Conservation (phyloP, 768 basidiomycete genomes). For the Kwoniella dejecticola region DNA sequence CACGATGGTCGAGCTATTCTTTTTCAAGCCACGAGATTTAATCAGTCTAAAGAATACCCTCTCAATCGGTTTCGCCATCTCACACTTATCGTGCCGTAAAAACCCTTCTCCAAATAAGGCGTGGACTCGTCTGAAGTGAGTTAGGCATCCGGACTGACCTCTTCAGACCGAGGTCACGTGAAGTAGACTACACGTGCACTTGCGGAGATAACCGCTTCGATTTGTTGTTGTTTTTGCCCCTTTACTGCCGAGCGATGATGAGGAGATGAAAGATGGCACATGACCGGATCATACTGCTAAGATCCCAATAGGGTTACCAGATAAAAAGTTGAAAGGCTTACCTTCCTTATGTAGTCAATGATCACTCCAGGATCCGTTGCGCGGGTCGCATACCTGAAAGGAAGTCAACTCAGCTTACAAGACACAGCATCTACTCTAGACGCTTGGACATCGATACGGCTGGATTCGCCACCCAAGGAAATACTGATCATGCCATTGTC, state of each 20-base stretch:
- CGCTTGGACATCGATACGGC: too few species aligned
- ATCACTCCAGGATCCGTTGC: too few species aligned
- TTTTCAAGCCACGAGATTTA: constrained; percentile 3
- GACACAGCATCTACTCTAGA: too few species aligned
- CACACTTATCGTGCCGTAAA: background rate
- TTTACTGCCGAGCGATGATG: background rate
- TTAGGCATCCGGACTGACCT: too few species aligned
- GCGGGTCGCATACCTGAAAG: too few species aligned
- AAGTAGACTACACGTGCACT: background rate
- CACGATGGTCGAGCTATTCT: background rate
- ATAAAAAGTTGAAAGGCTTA: too few species aligned
- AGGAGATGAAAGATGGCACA: background rate
- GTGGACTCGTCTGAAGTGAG: too few species aligned
- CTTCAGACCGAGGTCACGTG: too few species aligned
- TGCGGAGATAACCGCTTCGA: background rate
- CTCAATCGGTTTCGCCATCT: background rate
- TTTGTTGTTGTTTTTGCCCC: background rate
- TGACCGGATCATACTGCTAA: background rate
- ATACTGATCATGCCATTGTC: constrained; percentile 33
- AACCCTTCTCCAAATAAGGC: too few species aligned
- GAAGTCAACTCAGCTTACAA: too few species aligned
- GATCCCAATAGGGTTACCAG: too few species aligned
- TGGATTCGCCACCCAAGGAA: background rate
- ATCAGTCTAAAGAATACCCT: background rate
- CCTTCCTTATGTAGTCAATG: too few species aligned